Percentiles rank a stretch among this genome's conserved stretches.
Evolutionary conservation across 495 filamentous ascomycete species (phyloP).

Genomic region (Lophiotrema nucula): DNA sequence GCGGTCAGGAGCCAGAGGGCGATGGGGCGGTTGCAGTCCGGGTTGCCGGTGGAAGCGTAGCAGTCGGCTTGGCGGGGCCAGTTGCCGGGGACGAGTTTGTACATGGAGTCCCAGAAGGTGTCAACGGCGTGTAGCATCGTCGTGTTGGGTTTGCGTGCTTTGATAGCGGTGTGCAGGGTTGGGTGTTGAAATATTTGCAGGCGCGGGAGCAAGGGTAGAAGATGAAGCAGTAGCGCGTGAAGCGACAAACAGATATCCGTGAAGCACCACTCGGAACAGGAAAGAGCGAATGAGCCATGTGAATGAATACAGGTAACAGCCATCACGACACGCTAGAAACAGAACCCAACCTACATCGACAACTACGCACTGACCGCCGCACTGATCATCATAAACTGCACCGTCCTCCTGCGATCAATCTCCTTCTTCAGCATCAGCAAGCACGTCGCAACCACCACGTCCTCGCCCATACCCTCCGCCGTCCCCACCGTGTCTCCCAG

Average conservation of each 20-base stretch:
- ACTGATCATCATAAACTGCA: slow-evolving; percentile 47
- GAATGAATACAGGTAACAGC: background rate
- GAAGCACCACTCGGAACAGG: no score
- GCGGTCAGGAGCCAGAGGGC: no score
- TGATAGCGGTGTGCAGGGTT: no score
- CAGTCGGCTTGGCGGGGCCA: no score
- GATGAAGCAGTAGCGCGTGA: background rate
- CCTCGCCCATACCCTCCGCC: slow-evolving; percentile 42
- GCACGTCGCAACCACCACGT: slow-evolving; percentile 52
- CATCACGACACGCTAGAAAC: background rate
- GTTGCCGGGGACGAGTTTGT: no score
- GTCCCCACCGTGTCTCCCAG: slow-evolving; percentile 35
- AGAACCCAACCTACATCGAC: background rate
- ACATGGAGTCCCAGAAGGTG: no score
- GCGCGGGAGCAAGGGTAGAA: background rate
- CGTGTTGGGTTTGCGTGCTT: no score
- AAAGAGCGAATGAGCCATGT: no score
- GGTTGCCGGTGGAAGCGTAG: no score
- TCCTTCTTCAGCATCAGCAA: slow-evolving; percentile 60
- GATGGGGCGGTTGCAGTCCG: no score
- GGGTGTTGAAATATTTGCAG: background rate
- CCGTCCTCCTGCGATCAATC: slow-evolving; percentile 52
- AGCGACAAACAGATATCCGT: no score
- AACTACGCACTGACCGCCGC: slow-evolving; percentile 22
- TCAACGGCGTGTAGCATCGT: no score